These are phyloP conservation scores for Sugiyamaella floridensis DNA, from an alignment of 805 yeast genomes.

Conservation along the genomic window DNA sequence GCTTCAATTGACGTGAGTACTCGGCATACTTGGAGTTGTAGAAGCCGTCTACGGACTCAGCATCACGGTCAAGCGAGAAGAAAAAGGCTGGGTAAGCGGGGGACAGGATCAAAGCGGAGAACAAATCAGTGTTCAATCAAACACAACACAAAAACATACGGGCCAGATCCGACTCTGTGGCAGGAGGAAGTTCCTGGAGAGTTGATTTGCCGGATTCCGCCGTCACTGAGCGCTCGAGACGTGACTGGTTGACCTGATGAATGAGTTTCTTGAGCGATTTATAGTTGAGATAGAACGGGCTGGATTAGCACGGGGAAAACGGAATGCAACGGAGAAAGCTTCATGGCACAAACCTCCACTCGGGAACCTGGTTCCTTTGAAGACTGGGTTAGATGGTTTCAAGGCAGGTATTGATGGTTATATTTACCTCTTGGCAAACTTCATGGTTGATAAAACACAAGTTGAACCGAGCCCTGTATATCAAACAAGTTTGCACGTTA, in stretches of 20 bases:
- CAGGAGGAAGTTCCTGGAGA: not conserved
- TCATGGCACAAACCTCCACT: slow-evolving; percentile 53
- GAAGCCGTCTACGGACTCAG: slow-evolving; percentile 74
- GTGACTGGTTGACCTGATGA: slow-evolving; percentile 45
- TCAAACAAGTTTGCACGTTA: not conserved
- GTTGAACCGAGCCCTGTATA: not conserved
- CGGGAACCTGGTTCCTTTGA: slow-evolving; percentile 83
- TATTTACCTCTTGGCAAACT: slow-evolving; percentile 60
- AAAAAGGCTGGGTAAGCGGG: slow-evolving; percentile 52
- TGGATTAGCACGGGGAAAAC: slow-evolving; percentile 8
- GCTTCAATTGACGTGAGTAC: slow-evolving; percentile 59
- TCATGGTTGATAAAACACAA: slow-evolving; percentile 5
- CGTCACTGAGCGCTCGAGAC: slow-evolving; percentile 1
- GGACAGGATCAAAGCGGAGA: not conserved
- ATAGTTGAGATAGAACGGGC: slow-evolving; percentile 72
- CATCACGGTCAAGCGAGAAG: slow-evolving; percentile 68
- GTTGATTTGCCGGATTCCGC: not conserved
- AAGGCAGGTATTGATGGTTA: not conserved
- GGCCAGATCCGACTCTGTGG: slow-evolving; percentile 14
- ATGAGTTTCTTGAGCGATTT: slow-evolving; percentile 76
- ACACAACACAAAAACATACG: slow-evolving; percentile 6
- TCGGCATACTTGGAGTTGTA: slow-evolving; percentile 68
- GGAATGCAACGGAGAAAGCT: too few relatives aligned
- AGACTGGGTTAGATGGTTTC: slow-evolving; percentile 30
- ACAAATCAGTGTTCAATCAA: not conserved